Conservation (phyloP, 768 basidiomycete genomes). For the Boletus subparvulus region DNA sequence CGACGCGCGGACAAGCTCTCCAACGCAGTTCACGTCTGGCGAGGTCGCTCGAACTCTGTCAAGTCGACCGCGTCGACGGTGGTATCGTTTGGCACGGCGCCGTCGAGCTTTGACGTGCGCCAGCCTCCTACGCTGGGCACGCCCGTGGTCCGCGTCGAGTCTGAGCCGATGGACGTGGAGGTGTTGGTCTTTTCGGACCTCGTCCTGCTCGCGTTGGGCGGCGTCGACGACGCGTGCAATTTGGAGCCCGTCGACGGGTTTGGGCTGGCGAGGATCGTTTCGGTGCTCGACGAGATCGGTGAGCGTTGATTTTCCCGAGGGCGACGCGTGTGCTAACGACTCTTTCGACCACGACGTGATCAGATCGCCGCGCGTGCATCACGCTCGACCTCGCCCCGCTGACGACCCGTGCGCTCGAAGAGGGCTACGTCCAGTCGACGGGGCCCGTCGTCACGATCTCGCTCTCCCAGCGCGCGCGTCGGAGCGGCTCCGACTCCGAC, state of each 20-base stretch:
- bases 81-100: conserved; percentile 29
- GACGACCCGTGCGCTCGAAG: conserved; percentile 37
- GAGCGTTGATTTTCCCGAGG: not conserved
- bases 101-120: conserved; percentile 29
- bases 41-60: conserved; percentile 43
- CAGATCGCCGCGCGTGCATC: conserved; percentile 35
- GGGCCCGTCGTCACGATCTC: conserved; percentile 36
- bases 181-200: conserved; percentile 69
- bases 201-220: conserved; percentile 48
- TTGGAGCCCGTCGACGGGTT: conserved; percentile 46
- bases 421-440: conserved; percentile 35
- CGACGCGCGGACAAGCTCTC: conserved; percentile 30
- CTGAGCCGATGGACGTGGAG: conserved; percentile 31
- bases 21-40: conserved; percentile 48
- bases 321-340: too few species aligned
- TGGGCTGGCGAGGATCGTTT: conserved; percentile 52
- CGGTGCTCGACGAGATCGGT: conserved; percentile 39
- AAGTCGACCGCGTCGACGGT: conserved; percentile 27
- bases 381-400: conserved; percentile 54
- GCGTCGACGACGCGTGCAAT: conserved; percentile 27
- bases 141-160: conserved; percentile 28
- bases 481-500: not conserved
- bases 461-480: conserved; percentile 22
- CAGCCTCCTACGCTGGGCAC: conserved; percentile 1
- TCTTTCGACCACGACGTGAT: too few species aligned